Evolutionary conservation across 2,329 filamentous ascomycete genomes (phyloP), one percentile per base, ranked within the genome.

Genomic region (Moelleriella libera): DNA sequence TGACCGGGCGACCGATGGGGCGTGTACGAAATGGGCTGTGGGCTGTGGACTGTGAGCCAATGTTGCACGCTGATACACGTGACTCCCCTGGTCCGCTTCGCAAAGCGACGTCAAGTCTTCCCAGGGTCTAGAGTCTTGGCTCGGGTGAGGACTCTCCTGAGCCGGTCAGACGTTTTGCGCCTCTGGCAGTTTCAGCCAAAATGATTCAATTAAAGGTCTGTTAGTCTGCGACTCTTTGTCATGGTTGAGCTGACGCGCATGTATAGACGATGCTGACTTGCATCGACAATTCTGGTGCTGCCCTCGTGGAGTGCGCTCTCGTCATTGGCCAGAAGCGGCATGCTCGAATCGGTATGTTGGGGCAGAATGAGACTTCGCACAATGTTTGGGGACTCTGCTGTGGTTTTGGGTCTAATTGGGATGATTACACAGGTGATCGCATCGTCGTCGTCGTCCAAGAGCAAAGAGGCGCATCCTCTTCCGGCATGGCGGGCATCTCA

Each of bases 251-350:
- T 59, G 11, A 60, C n/a, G 10, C 40, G 40, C 5, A n/a, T 21
- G 46, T 10, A 34, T 57, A 96, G 92, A 85, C 89, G 64, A 88
- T 98, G 80, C 79, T 98, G 60, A 96, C 92, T 71, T 97, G 92
- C 82, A 97, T 98, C 80, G 92, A 98, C 83, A 98, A 96, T 75
- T 97, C 92, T 55, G 92, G 92, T 64, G 92, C 92, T 57, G 89
- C 92, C 59, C 76, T 98, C 56, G 92, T 97, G 69, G 92, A 98
- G 72, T 98, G 92, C 71, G 86, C 85, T 64, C 84, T 90, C 64
- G 85, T 97, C 53, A 74, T 98, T 60, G 87, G 87, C 61, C 92
- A 90, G 71, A 94, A 96, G 72, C 74, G 81, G 56, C 80, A 83
- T 60, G 92, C 90, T 50, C 83, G 82, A 61, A 89, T 98, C 61